A percentile compares a stretch with the other conserved stretches of the same genome.
These are phyloP conservation scores for Aegilops longissima DNA, from an alignment of 176 grass and related monocot genomes.

Conservation along the genomic window DNA sequence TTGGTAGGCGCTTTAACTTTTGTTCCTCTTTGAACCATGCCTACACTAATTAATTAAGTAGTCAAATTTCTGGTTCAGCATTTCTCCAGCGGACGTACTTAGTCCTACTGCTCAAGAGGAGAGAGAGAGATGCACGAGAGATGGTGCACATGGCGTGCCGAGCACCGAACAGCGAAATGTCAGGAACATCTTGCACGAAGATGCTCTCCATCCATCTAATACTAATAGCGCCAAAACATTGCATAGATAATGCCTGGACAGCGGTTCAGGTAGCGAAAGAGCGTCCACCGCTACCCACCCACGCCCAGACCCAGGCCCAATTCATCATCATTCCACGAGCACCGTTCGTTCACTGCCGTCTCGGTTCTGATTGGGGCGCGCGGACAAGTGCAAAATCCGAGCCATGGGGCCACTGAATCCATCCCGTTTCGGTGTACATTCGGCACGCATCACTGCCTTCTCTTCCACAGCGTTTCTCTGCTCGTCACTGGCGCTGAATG, in stretches of 20 bases:
- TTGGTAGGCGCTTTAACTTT: neutral
- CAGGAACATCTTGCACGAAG: slow-evolving; percentile 7
- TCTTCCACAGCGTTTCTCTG: slow-evolving; percentile 16
- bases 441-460: neutral
- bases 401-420: neutral
- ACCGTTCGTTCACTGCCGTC: neutral
- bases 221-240: neutral
- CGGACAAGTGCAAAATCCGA: neutral
- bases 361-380: neutral
- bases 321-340: neutral
- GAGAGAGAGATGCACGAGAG: neutral
- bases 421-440: neutral
- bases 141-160: slow-evolving; percentile 43
- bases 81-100: neutral
- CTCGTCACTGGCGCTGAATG: neutral
- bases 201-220: neutral
- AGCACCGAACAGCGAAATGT: slow-evolving; percentile 11
- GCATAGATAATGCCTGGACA: neutral
- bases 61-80: neutral
- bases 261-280: neutral
- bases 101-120: neutral
- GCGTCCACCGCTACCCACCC: neutral
- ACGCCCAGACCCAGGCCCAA: neutral
- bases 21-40: neutral
- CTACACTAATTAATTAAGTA: neutral